Evolutionary conservation across 768 basidiomycete species (phyloP).

Genomic region (Dentipellis sp.): DNA sequence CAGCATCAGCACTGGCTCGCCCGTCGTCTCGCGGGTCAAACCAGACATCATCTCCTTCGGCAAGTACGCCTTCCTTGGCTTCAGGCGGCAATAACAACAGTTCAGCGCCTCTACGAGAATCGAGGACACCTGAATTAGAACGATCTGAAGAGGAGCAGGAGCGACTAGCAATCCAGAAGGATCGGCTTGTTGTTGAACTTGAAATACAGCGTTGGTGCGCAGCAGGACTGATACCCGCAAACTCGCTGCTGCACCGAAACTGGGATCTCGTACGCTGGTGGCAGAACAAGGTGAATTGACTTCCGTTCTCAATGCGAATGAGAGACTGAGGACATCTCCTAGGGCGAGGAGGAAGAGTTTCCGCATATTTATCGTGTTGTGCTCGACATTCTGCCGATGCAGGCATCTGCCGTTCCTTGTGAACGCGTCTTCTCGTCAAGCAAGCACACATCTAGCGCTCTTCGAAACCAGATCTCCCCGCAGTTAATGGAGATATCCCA

Average conservation of each 20-base stretch:
- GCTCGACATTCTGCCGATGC: slow-evolving; percentile 9
- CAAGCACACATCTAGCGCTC: slow-evolving; percentile 6
- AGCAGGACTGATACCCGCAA: background rate
- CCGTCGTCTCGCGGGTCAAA: no score
- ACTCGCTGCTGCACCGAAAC: no score
- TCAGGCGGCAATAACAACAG: no score
- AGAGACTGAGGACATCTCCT: no score
- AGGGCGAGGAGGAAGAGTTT: background rate
- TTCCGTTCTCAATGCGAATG: no score
- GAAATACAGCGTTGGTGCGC: background rate
- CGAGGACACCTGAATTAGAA: no score
- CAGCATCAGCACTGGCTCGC: background rate
- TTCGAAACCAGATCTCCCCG: slow-evolving; percentile 1
- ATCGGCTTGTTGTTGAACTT: background rate
- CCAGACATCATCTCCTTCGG: background rate
- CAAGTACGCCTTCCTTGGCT: no score
- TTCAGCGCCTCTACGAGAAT: no score
- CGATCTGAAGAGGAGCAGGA: background rate
- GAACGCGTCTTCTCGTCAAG: slow-evolving; percentile 14
- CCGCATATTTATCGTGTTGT: slow-evolving; percentile 4
- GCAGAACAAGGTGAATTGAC: background rate
- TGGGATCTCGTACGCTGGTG: background rate
- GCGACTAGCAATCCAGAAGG: background rate
- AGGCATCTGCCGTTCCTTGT: slow-evolving; percentile 12
- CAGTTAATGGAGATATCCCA: slow-evolving; percentile 7